Base-by-base conservation (phyloP, 2,329 filamentous ascomycete species). In the Grosmannia penicillata region DNA sequence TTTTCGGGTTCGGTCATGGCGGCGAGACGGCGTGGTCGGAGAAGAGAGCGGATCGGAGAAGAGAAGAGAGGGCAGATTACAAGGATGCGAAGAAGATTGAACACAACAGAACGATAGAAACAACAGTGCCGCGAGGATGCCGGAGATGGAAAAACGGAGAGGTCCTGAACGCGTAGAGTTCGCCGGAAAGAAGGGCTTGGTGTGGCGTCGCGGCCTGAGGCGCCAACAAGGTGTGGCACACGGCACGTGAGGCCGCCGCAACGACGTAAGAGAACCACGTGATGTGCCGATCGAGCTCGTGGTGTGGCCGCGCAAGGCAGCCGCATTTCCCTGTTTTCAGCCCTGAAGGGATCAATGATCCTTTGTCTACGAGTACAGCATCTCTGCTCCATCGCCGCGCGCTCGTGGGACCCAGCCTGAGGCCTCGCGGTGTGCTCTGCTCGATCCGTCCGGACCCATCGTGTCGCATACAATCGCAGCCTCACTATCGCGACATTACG, bases 1-100 rank as follows among this genome's bases (percentile, higher is more conserved):
- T 81, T 80, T 49, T 84, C 81, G 39, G 71, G 65, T 51, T 87
- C 82, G 24, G 80, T 73, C 81, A 86, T 86, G 7, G 27, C 47
- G 15, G 29, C 19, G n/a, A 3, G 1, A 18, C 21, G 9, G 22
- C 9, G 7, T 10, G 17, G 14, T 21, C 17, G 28, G 19, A 25
- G 27, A n/a, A 33, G 22, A 33, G 33, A 31, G 32, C 22, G 19
- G n/a, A 37, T n/a, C 5, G 11, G 25, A 19, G 19, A 19, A 8
- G n/a, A 29, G 6, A 22, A 15, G n/a, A 4, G 23, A 25, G 17
- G 13, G 17, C 26, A 27, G 26, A 4, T 13, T 28, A 13, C 15
- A 28, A 6, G n/a, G 17, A 29, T 17, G n/a, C n/a, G 11, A 15
- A 29, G 7, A 29, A 17, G n/a, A 29, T 9, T 15, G 11, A 32